Evolutionary conservation across 2,329 filamentous ascomycete genomes (phyloP), one percentile per base, ranked within the genome.

Genomic region (Ophiostoma triangulosporum): DNA sequence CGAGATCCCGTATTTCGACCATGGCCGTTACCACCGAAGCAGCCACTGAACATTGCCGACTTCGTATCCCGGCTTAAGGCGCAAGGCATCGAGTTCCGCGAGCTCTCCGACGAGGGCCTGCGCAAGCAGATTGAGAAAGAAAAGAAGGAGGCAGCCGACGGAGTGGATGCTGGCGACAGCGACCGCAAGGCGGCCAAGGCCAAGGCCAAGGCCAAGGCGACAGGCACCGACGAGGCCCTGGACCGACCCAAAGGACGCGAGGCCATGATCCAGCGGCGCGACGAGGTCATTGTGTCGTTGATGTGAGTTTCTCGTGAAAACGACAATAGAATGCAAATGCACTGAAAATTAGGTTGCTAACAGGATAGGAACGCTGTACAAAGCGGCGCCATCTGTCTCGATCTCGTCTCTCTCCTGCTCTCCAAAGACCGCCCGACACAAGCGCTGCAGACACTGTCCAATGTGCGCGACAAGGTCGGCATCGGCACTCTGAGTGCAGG

Each of bases 341-440:
- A n/a, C n/a, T n/a, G n/a, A n/a, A n/a, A n/a, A n/a, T n/a, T n/a
- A n/a, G n/a, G n/a, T n/a, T 29, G 15, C 29, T 32, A 20, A 35
- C 12, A 32, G 33, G 22, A 1, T 29, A 75, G 69, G 65, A 70
- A 61, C 7, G 73, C 73, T 11, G 72, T 78, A 54, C 78, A 84
- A 59, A 77, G 80, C 52, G 76, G 83, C 38, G 73, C 85, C 63
- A 75, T 86, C 56, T 81, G 83, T 6, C 79, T 94, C 61, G 88
- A 95, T 65, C 87, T 90, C 61, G 70, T 95, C 54, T 95, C 89
- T 29, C 76, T 95, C 6, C 74, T 95, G 1, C 73, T 93, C 15
- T 88, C 87, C n/a, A 90, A 89, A 65, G 80, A 93, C 63, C 74
- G 74, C n/a, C 85, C 87, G 0, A 78, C 77, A 8, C 79, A 83